Base-by-base conservation (phyloP, 2,329 filamentous ascomycete species). In the Dactylellina parvicollis region DNA sequence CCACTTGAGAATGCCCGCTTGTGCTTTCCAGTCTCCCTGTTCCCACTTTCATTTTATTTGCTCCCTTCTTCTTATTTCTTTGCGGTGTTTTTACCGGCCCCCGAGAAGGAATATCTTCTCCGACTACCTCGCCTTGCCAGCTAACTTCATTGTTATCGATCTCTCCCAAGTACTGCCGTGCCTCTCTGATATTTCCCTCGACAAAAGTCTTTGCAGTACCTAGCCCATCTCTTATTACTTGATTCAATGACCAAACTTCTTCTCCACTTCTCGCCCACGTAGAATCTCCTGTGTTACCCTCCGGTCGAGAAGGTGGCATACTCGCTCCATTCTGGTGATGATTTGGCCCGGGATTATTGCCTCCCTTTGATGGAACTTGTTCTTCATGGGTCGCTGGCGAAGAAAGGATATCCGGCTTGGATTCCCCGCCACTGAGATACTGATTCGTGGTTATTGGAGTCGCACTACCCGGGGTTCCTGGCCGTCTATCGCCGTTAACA, bases 171-270 rank as follows among this genome's bases (percentile, higher is more conserved):
- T 72, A 65, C n/a, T 60, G 59, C 20, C 14, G 50, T 14, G 32
- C 52, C 24, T 72, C 67, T 30, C 52, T 49, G 3, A 72, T 54
- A 38, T 46, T 54, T 5, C 34, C 44, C 16, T 72, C 66, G 0
- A 72, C 59, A n/a, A 72, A 72, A 26, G n/a, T 22, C 14, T 47
- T 52, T 1, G 50, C 18, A 2, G 44, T 38, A 12, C 55, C 36
- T 2, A 60, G 12, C 2, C 52, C 52, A 32, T 65, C 44, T 32
- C 22, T 44, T 14, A 50, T 20, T 14, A 52, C 9, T 28, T 59
- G 32, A 14, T 54, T 44, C 7, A 72, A 8, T 2, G 49, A 59
- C 65, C 56, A 70, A 3, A 32, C 10, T 7, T 36, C n/a, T n/a
- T 64, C 50, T n/a, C 3, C 30, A 28, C 12, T 26, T 30, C 4